These are phyloP conservation scores for Epichloe coenophiala DNA, from an alignment of 2,329 filamentous ascomycete genomes.

Conservation along the genomic window DNA sequence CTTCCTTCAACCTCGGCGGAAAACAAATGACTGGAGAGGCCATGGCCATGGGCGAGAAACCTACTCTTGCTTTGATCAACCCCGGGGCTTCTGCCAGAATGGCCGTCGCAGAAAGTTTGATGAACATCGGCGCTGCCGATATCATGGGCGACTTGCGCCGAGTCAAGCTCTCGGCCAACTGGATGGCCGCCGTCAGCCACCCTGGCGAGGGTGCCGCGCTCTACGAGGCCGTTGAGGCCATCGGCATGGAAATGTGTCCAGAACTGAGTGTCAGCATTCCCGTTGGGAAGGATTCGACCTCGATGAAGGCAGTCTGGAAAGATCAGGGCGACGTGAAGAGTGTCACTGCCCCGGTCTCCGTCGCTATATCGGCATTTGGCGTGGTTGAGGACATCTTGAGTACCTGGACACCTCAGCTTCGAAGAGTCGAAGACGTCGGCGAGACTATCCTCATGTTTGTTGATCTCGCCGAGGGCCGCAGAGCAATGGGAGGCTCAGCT, in stretches of 20 bases:
- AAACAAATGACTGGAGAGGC: conserved; percentile 75
- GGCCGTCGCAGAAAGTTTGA: conserved; percentile 85
- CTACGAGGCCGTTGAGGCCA: conserved; percentile 86
- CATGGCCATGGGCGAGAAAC: conserved; percentile 96
- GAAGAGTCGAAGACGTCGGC: conserved; percentile 72
- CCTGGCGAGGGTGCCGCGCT: conserved; percentile 83
- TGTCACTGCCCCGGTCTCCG: conserved; percentile 81
- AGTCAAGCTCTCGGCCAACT: conserved; percentile 87
- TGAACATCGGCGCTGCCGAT: conserved; percentile 77
- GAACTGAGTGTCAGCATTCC: conserved; percentile 82
- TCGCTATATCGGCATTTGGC: conserved; percentile 83
- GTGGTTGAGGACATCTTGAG: conserved; percentile 68
- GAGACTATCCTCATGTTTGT: conserved; percentile 84
- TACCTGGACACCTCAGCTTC: conserved; percentile 89
- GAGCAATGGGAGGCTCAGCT: conserved; percentile 79
- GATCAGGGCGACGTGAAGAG: conserved; percentile 60
- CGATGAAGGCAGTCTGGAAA: conserved; percentile 96
- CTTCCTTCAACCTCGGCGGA: conserved; percentile 52
- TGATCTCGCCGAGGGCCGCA: conserved; percentile 69
- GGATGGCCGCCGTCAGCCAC: conserved; percentile 96
- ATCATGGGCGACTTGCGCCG: conserved; percentile 59
- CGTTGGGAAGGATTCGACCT: conserved; percentile 95
- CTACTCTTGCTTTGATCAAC: conserved; percentile 77
- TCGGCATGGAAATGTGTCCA: conserved; percentile 85
- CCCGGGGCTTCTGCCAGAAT: conserved; percentile 85